Evolutionary conservation across 345 rosid genomes (phyloP), one percentile per base, ranked within the genome.

Genomic region (Noccaea bulbosa): DNA sequence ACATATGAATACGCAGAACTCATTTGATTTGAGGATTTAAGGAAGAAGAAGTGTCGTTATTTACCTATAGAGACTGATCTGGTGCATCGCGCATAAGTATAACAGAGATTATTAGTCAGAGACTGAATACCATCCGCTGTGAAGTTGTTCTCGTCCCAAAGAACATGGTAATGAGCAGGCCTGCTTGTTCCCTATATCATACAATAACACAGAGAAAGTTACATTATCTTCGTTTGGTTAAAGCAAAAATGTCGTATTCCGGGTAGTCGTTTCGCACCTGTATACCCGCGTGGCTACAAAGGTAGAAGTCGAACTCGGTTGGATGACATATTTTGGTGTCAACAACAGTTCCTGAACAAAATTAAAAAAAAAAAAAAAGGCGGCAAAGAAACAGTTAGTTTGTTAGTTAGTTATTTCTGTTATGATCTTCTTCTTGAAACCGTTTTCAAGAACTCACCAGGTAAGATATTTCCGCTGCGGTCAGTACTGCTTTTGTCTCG

Each of bases 121-220:
- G 99, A 94, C 54, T 94, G 99, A 61, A 94, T 94, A 53, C 97
- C 98, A 72, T 94, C 99, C 0, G 98, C 91, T 5, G 99, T 94
- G 70, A 95, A 95, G 73, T 88, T 95, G 80, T 95, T 95, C 80
- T 95, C 98, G 27, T 95, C 99, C 99, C 99, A 95, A 15, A 95
- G 80, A 59, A 95, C 99, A 80, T 95, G 99, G 77, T 95, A 95
- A 77, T 95, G 99, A 22, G 99, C 99, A 11, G 99, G 99, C 54
- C 99, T 79, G 69, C 99, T 95, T 11, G 99, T 95, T 39, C 99
- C 99, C 99, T 95, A 72, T 7, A 47, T 52, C 65, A 62, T 12
- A 75, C 47, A 69, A 55, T 6, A 61, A 46, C 66, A 62, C 24
- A 0, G 4, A 2, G 34, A 14, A 51, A 11, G 2, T 41, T 9